Evolutionary conservation across 768 basidiomycete genomes (phyloP), one percentile per base, ranked within the genome.

Genomic region (Lactifluus hygrophoroides): DNA sequence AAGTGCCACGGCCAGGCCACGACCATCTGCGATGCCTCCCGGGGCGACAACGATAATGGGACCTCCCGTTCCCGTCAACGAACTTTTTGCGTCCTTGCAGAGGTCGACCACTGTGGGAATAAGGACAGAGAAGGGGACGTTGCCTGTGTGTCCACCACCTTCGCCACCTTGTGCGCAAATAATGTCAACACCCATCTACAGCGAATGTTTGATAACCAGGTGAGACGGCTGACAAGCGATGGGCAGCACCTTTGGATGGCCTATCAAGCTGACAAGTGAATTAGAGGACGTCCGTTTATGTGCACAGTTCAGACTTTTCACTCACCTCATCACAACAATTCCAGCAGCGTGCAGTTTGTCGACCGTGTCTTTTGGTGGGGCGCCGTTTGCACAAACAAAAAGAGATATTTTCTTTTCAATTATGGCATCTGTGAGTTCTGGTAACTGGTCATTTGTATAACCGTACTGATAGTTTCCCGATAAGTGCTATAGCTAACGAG

Each of bases 141-240:
- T 86, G 40, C 92, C 89, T 0, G 91, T 92, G 72, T 93, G 91
- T 13, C 90, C 91, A 27, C 91, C 90, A 19, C 90, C 91, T 71
- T 92, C 90, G 17, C 88, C 89, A 34, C 86, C 88, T 69, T 90
- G 90, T 1, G 88, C 90, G 67, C 91, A 90, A 47, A 94, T 91
- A 60, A 94, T 82, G 65, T 94, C 91, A 16, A 92, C 89, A n/a
- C 90, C 89, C 78, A 27, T 27, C 85, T 86, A 62, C 5, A 55
- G 11, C 8, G 7, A 10, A 21, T 9, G 9, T 25, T 49, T 1
- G 17, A 48, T 42, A 23, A n/a, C n/a, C 17, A 25, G 21, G 61
- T 59, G 54, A 56, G 57, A 60, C 32, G 21, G 43, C n/a, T 42
- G 17, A 30, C 14, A 9, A 40, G 11, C 35, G 30, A 2, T 34